Evolutionary conservation across 2,329 filamentous ascomycete species (phyloP), one percentile per base, ranked within the genome.

Genomic region (Cercospora brassicicola): DNA sequence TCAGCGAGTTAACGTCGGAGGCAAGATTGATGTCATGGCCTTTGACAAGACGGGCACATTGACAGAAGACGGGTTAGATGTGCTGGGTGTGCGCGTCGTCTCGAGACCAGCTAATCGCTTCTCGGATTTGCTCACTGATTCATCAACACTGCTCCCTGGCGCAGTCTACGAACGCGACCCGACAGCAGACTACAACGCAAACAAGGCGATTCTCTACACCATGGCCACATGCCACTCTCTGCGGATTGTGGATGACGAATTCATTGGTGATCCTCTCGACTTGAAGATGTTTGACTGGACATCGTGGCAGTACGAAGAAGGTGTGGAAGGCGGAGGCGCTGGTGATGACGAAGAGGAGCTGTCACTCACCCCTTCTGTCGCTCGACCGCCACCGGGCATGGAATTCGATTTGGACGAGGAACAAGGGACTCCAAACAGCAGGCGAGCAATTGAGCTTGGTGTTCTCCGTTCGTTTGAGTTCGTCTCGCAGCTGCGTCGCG

Each of bases 221-320:
- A 99, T 99, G 95, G 93, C 95, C 8, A 99, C 95, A 0, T 99
- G 95, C 67, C 95, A 99, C 78, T 96, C 94, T 0, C 84, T 99
- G 8, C 88, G 94, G 57, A 87, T 90, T 10, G 90, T 99, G 15
- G 94, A 98, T 69, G 90, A 88, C 59, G 93, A 97, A 77, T 86
- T 98, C 48, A 86, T 99, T 36, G 95, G 95, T 0, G 95, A 99
- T 76, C 95, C 96, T 4, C 84, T 99, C 1, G 95, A 99, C 78
- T 85, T 97, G 66, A 98, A 98, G 78, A 99, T 99, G 95, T 99
- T 99, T 77, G 90, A 97, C 72, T 99, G 97, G 73, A 98, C 95
- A 0, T 87, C 87, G 5, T 99, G 95, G 95, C 87, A 88, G 3
- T 99, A 92, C 73, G 91, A 97, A 78, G 95, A 99, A 82, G 93